Percentiles rank a stretch among this genome's conserved stretches.
Evolutionary conservation across 352 stramenopile genomes (phyloP).

Genomic region (Stephanocyclus meneghinianus): DNA sequence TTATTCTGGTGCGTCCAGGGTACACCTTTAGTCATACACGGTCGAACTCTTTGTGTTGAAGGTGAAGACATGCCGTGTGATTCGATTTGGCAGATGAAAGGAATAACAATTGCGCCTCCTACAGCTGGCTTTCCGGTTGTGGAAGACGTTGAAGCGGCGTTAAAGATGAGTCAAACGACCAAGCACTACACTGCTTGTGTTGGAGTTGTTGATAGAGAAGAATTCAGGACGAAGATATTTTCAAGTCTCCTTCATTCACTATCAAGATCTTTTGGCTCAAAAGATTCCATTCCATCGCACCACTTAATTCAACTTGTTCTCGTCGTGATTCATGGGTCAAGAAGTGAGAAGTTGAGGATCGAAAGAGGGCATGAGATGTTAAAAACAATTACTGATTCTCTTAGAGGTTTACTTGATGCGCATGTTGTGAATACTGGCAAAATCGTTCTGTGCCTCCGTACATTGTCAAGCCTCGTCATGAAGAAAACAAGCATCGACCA

Average conservation of each 20-base stretch:
- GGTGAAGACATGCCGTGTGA: conserved; percentile 64
- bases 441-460: conserved; percentile 49
- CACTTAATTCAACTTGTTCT: conserved; percentile 61
- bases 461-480: conserved; percentile 46
- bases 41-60: conserved; percentile 54
- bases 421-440: conserved; percentile 37
- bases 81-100: conserved; percentile 62
- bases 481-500: conserved; percentile 29
- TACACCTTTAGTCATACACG: conserved; percentile 55
- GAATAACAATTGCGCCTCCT: conserved; percentile 39
- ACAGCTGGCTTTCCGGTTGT: conserved; percentile 34
- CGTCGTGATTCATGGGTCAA: conserved; percentile 57
- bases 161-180: conserved; percentile 24
- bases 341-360: conserved; percentile 45
- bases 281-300: conserved; percentile 29
- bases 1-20: conserved; percentile 15
- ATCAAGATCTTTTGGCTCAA: conserved; percentile 26
- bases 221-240: conserved; percentile 52
- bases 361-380: conserved; percentile 57
- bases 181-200: not conserved
- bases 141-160: conserved; percentile 27
- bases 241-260: conserved; percentile 48
- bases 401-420: not conserved
- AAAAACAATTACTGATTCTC: conserved; percentile 8
- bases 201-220: conserved; percentile 26